Conservation (phyloP, 2,329 filamentous ascomycete species). For the Thermoascus crustaceus region DNA sequence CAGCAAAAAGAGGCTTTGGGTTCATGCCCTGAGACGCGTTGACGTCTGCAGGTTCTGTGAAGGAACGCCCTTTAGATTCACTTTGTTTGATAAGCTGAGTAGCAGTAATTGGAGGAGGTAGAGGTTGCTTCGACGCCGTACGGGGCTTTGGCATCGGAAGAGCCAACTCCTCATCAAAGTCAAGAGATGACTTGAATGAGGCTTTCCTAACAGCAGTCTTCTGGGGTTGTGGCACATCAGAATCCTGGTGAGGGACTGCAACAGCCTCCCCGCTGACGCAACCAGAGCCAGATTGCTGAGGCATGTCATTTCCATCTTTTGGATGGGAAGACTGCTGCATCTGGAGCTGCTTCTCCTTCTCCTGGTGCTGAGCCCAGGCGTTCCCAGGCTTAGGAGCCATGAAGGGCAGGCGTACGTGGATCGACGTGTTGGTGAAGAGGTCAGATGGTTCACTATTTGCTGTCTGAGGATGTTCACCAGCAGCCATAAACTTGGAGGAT, state of each 20-base stretch:
- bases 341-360: conserved; percentile 9
- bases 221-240: conserved; percentile 2
- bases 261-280: not conserved
- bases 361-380: conserved; percentile 19
- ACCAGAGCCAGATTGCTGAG: not conserved
- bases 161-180: conserved; percentile 19
- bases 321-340: not conserved
- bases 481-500: conserved; percentile 16
- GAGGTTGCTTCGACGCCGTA: not conserved
- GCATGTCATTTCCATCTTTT: not conserved
- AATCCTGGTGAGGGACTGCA: conserved; percentile 4
- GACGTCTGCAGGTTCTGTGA: not conserved
- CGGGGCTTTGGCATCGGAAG: conserved; percentile 19
- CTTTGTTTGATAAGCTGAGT: too few species aligned
- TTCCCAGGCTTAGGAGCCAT: conserved; percentile 17
- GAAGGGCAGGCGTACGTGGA: conserved; percentile 3
- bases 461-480: conserved; percentile 12
- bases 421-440: not conserved
- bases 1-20: not conserved
- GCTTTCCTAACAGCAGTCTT: conserved; percentile 9
- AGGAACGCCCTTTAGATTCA: not conserved
- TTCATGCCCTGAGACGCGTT: not conserved
- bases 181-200: conserved; percentile 15
- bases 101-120: not conserved
- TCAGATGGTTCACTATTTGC: not conserved